Conservation (phyloP, 176 grass and related monocot genomes). For the Eragrostis nindensis region DNA sequence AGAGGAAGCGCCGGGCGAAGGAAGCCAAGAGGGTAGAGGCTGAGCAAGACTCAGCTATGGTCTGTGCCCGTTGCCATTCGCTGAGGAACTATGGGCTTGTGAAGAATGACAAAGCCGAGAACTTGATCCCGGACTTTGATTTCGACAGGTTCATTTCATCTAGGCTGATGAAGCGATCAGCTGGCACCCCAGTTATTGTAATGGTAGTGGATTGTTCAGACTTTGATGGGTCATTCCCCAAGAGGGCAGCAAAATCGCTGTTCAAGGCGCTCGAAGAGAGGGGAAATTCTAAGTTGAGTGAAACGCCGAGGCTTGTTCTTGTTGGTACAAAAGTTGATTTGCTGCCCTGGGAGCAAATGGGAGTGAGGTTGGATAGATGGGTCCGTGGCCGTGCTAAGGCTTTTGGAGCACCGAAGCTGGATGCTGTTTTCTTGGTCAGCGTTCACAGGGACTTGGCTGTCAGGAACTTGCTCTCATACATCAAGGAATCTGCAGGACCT, state of each 20-base stretch:
- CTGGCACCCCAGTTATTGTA: slow-evolving; percentile 67
- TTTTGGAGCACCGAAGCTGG: slow-evolving; percentile 76
- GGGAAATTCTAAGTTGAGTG: slow-evolving; percentile 56
- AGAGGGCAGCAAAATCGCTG: slow-evolving; percentile 72
- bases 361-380: slow-evolving; percentile 78
- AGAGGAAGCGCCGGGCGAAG: slow-evolving; percentile 63
- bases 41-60: slow-evolving; percentile 47
- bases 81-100: slow-evolving; percentile 89
- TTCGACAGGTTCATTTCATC: slow-evolving; percentile 84
- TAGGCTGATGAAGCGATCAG: slow-evolving; percentile 68
- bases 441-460: slow-evolving; percentile 84
- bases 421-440: slow-evolving; percentile 77
- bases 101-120: slow-evolving; percentile 82
- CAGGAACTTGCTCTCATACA: slow-evolving; percentile 79
- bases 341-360: slow-evolving; percentile 78
- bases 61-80: slow-evolving; percentile 85
- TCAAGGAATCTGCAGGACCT: slow-evolving; percentile 80
- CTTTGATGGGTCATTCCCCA: slow-evolving; percentile 94
- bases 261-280: slow-evolving; percentile 75
- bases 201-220: slow-evolving; percentile 90
- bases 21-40: slow-evolving; percentile 60
- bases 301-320: slow-evolving; percentile 79
- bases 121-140: slow-evolving; percentile 94
- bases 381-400: slow-evolving; percentile 82
- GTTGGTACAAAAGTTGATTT: slow-evolving; percentile 85